A percentile compares a stretch with the other conserved stretches of the same genome.
These are phyloP conservation scores for Sordaria brevicollis DNA, from an alignment of 495 filamentous ascomycete genomes.

Conservation along the genomic window DNA sequence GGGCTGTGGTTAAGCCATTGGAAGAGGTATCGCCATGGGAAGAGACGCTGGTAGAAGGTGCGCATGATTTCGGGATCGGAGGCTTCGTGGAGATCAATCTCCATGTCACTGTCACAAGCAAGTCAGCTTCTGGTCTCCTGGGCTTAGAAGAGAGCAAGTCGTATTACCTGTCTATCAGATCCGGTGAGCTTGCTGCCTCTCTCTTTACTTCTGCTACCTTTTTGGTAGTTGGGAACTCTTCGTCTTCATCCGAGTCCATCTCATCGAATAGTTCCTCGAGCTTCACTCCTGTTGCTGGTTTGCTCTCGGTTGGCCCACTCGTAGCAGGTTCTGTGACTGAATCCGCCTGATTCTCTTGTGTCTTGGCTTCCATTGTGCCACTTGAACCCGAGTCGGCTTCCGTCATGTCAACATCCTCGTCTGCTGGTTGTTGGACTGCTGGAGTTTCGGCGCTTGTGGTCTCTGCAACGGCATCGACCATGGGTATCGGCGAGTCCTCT, in stretches of 20 bases:
- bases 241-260: conserved; percentile 67
- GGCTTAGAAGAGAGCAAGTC: conserved; percentile 12
- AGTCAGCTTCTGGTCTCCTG: not conserved
- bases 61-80: conserved; percentile 77
- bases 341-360: not conserved
- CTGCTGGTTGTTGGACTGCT: not conserved
- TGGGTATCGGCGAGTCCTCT: not conserved
- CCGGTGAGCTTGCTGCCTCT: conserved; percentile 18
- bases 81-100: conserved; percentile 11
- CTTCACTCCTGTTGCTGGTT: conserved; percentile 42
- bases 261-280: conserved; percentile 75
- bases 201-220: conserved; percentile 9
- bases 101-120: not conserved
- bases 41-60: conserved; percentile 89
- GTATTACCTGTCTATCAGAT: too few species aligned
- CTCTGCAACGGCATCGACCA: conserved; percentile 4
- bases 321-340: not conserved
- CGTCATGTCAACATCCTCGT: conserved; percentile 11
- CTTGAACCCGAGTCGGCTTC: conserved; percentile 4
- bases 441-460: not conserved
- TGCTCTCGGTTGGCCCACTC: conserved; percentile 9
- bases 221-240: conserved; percentile 54
- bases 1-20: conserved; percentile 97
- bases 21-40: conserved; percentile 90
- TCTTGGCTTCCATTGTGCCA: not conserved